These are phyloP conservation scores for Rugonectria rugulosa DNA, from an alignment of 2,329 filamentous ascomycete genomes.

Conservation along the genomic window DNA sequence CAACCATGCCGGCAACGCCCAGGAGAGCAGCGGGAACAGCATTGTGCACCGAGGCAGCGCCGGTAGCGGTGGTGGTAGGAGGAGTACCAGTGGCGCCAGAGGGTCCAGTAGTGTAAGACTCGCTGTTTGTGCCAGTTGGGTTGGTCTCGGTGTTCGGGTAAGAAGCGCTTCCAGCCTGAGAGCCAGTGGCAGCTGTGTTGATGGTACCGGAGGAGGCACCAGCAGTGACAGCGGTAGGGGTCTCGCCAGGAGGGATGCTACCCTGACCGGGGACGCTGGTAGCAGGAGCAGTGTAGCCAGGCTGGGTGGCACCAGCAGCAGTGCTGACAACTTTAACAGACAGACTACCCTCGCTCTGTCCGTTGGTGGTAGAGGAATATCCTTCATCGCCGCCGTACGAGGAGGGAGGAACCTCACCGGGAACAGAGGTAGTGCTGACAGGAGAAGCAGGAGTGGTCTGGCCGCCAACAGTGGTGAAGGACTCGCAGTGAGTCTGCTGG, in stretches of 20 bases:
- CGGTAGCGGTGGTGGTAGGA: constrained; percentile 41
- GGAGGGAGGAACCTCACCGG: constrained; percentile 21
- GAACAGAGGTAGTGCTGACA: constrained; percentile 15
- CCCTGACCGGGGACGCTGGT: constrained; percentile 15
- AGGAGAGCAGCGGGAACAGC: constrained; percentile 33
- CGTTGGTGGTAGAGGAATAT: constrained; percentile 26
- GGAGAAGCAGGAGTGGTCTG: constrained; percentile 17
- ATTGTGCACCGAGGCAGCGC: constrained; percentile 37
- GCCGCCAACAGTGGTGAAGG: constrained; percentile 39
- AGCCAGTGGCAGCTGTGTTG: constrained; percentile 26
- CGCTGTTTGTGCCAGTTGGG: constrained; percentile 27
- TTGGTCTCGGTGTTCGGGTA: constrained; percentile 16
- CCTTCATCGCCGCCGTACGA: constrained; percentile 15
- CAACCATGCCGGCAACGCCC: constrained; percentile 37
- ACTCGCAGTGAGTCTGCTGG: constrained; percentile 44
- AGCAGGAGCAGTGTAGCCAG: constrained; percentile 17
- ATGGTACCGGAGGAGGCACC: constrained; percentile 28
- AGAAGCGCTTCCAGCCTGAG: constrained; percentile 24
- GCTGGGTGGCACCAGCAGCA: constrained; percentile 6
- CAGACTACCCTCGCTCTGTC: constrained; percentile 23
- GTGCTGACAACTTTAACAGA: constrained; percentile 15
- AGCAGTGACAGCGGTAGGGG: constrained; percentile 27
- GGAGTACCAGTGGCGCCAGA: constrained; percentile 37
- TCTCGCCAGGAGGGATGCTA: constrained; percentile 24
- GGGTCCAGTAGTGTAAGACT: constrained; percentile 24